Evolutionary conservation across 2,329 filamentous ascomycete species (phyloP), one percentile per base, ranked within the genome.

Genomic region (Ambrosiella cleistominuta): DNA sequence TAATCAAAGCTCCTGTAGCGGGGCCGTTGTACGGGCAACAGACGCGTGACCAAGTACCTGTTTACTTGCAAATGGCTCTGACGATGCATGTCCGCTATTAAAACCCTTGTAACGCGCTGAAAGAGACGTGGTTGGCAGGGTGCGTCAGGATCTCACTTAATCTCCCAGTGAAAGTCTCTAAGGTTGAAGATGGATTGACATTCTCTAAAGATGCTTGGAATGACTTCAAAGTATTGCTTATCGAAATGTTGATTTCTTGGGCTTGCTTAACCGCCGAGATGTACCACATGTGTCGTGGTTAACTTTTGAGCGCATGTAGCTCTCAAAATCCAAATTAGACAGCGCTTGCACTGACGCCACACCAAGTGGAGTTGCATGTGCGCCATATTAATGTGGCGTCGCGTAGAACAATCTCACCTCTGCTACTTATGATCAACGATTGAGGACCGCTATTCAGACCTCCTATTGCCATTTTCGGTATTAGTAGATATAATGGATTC

Each of bases 21-120:
- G 51, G 51, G 36, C 36, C 36, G 51, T 54, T 54, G 51, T 15
- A 38, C 51, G 11, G 38, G 51, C 51, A 54, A 54, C 51, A 39
- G 38, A 54, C 51, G 51, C 36, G 51, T 39, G n/a, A 7, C 51
- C 38, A 38, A 39, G 51, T 54, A 54, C 12, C 11, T 11, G 2
- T 42, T 17, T 15, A 15, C 8, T 40, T 40, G 35, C 17, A 54
- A 17, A 38, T 54, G 9, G n/a, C 51, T 17, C 13, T 17, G 15
- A 5, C 7, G 51, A 47, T 47, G n/a, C 38, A 54, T 40, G 12
- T 38, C 13, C 13, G 19, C 37, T 37, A 54, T 54, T 54, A 54
- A 54, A 17, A n/a, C 51, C 51, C 51, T 9, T 54, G 51, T 17
- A 8, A 47, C n/a, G 44, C 44, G 44, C n/a, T 47, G 44, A 47